Evolutionary conservation across 352 stramenopile genomes (phyloP), one percentile per base, ranked within the genome.

Genomic region (Aphanomyces cochlioides): DNA sequence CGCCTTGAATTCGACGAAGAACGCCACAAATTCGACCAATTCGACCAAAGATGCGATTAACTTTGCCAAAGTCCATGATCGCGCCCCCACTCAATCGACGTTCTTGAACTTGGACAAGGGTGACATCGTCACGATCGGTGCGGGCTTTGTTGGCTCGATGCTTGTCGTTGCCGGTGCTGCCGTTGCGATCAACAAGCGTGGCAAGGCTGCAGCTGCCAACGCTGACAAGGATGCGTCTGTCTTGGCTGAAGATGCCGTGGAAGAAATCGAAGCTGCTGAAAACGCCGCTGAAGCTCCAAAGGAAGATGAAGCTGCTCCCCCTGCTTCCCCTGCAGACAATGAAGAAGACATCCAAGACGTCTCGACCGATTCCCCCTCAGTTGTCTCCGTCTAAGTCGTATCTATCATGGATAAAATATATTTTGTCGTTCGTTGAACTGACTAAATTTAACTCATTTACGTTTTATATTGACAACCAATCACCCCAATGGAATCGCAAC

Each of bases 181-280:
- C 43, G 43, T 50, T n/a, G 43, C 43, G 10, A 50, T n/a, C 10
- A 50, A 50, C 10, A 50, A 50, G 10, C 10, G 10, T 50, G 43
- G 43, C 28, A 28, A 28, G 28, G 50, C 50, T 19, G n/a, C 50
- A 19, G 28, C 50, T 39, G 54, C 54, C 34, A n/a, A 28, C 54
- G 54, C 37, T 1, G 54, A 28, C 54, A 40, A 28, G 34, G 48
- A 47, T 36, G 36, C 36, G 4, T 69, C 61, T 56, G 61, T 69
- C 61, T 56, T 69, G 38, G 61, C 61, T 34, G 61, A 69, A 15
- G 40, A 69, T 36, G 61, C 39, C 39, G 40, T 69, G 13, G 61
- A 69, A 36, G 61, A 69, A 36, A 69, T 69, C 38, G 61, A 69
- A 69, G 61, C 61, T 50, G 61, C 41, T 21, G 61, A 69, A 56